Base-by-base conservation (phyloP, 305 asterid species). In the Fraxinus sp. region DNA sequence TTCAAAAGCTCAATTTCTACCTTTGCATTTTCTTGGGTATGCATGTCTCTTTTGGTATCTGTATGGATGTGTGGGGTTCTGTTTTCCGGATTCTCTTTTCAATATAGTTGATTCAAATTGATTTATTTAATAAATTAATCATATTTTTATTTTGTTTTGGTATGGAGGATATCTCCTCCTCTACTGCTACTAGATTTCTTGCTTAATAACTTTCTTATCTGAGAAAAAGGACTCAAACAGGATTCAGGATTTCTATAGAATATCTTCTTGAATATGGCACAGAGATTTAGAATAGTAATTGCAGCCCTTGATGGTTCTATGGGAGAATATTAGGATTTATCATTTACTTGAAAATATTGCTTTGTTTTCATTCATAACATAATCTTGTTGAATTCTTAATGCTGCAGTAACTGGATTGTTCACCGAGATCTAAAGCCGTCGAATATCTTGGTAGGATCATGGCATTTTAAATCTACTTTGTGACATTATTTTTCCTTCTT, bases 361-460 rank as follows among this genome's bases (percentile, higher is more conserved):
- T 80, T 64, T 64, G 36, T 78, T 81, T 41, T 81, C 57, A 78
- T 30, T 68, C 36, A 76, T 20, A 18, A 5, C 33, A 55, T 75
- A 36, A 39, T 49, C 33, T 30, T 49, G 66, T 32, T 78, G 82
- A 84, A 84, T 80, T 32, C 62, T 80, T 83, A 46, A 35, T 78
- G 71, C 78, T 94, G 92, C 97, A 95, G 99, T 87, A 96, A 96
- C 80, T 96, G 99, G 99, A 95, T 96, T 83, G 88, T 96, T 37
- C 99, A 96, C 84, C 92, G 99, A 87, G 99, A 96, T 92, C 91
- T 96, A 79, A 96, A 96, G 91, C 99, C 99, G 37, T 96, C 99
- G 71, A 96, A 96, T 89, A 95, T 96, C 87, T 89, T 96, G 97
- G 99, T 96, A 90, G 81, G 55, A 6, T 43, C 84, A 49, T 71